phyloP scores from a whole-genome alignment of 495 filamentous ascomycete species.

The Xylaria palmicola region DNA sequence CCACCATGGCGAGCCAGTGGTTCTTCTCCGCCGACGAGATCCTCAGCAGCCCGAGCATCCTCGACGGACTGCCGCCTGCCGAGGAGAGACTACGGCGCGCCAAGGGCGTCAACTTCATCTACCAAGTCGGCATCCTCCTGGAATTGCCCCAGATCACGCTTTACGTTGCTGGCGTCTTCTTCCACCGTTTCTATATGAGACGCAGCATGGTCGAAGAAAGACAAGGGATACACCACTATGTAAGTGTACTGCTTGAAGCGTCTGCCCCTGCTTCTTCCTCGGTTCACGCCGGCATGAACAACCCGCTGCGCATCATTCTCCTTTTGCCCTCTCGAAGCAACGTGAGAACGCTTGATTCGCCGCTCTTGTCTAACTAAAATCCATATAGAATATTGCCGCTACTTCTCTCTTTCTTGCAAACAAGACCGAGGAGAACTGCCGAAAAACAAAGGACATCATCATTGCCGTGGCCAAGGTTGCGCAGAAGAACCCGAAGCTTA shows the following conservation, averaged over 20 bases:
- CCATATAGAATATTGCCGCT: conserved; percentile 68
- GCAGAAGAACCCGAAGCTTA: conserved; percentile 82
- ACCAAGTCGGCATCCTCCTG: conserved; percentile 87
- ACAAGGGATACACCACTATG: conserved; percentile 78
- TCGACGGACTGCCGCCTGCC: conserved; percentile 73
- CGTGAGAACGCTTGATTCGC: background rate
- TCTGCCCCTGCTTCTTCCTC: background rate
- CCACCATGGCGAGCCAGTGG: conserved; percentile 66
- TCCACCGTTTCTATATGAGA: conserved; percentile 95
- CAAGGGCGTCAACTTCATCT: conserved; percentile 95
- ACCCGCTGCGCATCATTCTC: background rate
- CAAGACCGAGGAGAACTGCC: conserved; percentile 94
- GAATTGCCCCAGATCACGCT: conserved; percentile 90
- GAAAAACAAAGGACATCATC: conserved; percentile 90
- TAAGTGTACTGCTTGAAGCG: conserved; percentile 40
- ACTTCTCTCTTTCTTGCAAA: conserved; percentile 90
- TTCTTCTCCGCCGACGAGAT: conserved; percentile 84
- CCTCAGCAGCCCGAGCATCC: conserved; percentile 72
- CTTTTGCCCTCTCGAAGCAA: too few relatives aligned
- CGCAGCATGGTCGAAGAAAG: conserved; percentile 69
- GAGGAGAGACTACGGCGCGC: conserved; percentile 75
- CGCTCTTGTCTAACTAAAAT: conserved; percentile 7
- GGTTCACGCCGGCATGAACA: too few relatives aligned
- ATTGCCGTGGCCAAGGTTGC: conserved; percentile 90
- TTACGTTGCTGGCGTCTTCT: conserved; percentile 86